phyloP scores from a whole-genome alignment of 2,329 filamentous ascomycete species.

The Xylariaceae sp. region DNA sequence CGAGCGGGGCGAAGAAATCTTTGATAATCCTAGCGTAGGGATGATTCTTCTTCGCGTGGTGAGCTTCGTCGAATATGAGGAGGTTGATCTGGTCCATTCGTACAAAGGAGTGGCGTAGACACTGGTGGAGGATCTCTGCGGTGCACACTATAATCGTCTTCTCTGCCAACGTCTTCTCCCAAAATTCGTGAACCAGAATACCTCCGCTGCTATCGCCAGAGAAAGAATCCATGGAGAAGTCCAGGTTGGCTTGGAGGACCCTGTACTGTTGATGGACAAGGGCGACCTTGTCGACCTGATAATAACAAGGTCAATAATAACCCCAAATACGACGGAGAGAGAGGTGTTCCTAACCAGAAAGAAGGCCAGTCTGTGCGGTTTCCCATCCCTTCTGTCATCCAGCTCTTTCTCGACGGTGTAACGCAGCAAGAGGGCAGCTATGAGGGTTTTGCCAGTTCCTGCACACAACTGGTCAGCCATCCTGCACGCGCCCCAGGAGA shows the following conservation, averaged over 20 bases:
- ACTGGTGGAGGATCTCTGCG: slow-evolving; percentile 76
- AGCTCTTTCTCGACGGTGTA: slow-evolving; percentile 74
- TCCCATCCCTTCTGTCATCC: slow-evolving; percentile 57
- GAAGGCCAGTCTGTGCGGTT: slow-evolving; percentile 65
- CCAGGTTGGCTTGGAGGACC: slow-evolving; percentile 75
- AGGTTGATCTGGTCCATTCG: slow-evolving; percentile 80
- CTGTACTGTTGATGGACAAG: slow-evolving; percentile 85
- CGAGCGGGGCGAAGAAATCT: slow-evolving; percentile 63
- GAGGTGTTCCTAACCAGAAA: slow-evolving; percentile 59
- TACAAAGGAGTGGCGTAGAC: slow-evolving; percentile 73
- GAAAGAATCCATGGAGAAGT: slow-evolving; percentile 66
- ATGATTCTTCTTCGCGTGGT: slow-evolving; percentile 93
- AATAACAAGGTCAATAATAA: slow-evolving; percentile 10
- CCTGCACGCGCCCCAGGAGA: neutral
- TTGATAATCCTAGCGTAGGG: slow-evolving; percentile 86
- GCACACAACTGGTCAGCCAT: slow-evolving; percentile 10
- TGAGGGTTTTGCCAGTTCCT: slow-evolving; percentile 94
- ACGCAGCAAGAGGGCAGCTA: slow-evolving; percentile 78
- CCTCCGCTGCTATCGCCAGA: slow-evolving; percentile 61
- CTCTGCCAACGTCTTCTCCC: slow-evolving; percentile 47
- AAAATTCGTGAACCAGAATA: slow-evolving; percentile 40
- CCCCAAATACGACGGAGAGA: neutral
- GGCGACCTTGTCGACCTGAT: slow-evolving; percentile 74
- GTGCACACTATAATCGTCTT: slow-evolving; percentile 90
- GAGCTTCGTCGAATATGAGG: slow-evolving; percentile 91